Conservation (phyloP, 805 yeast species). For the Zygoascus bituminiphila region DNA sequence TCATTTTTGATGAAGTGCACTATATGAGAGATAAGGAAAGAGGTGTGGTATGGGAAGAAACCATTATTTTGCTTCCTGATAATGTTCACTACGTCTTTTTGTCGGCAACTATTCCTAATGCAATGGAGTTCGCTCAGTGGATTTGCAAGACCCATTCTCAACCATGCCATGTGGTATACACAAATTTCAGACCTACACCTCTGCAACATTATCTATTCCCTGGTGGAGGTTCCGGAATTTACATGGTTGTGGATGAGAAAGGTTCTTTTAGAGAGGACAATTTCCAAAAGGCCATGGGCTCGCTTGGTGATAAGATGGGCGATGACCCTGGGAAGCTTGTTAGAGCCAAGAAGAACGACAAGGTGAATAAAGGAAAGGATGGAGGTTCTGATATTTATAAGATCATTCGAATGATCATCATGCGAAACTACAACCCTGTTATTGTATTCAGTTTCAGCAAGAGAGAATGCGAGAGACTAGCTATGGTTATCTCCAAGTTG, state of each 20-base stretch:
- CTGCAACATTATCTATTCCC: constrained; percentile 96
- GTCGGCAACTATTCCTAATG: constrained; percentile 96
- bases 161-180: constrained; percentile 97
- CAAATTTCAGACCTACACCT: constrained; percentile 98
- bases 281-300: constrained; percentile 97
- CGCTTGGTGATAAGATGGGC: constrained; percentile 72
- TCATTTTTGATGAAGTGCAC: constrained; percentile 95
- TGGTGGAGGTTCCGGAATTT: constrained; percentile 97
- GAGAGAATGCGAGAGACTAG: constrained; percentile 91
- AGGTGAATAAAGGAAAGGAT: constrained; percentile 78
- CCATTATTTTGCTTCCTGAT: constrained; percentile 90
- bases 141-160: constrained; percentile 89
- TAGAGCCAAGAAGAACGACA: constrained; percentile 65
- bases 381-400: constrained; percentile 94
- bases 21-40: constrained; percentile 97
- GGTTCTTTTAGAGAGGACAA: constrained; percentile 94
- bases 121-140: constrained; percentile 99
- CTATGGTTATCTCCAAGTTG: constrained; percentile 89
- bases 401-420: constrained; percentile 96
- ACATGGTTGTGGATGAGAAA: constrained; percentile 94
- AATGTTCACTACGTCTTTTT: constrained; percentile 89
- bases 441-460: constrained; percentile 97
- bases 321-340: constrained; percentile 68
- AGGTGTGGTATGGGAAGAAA: constrained; percentile 99
- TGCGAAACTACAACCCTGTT: constrained; percentile 93